phyloP scores from a whole-genome alignment of 2,329 filamentous ascomycete species.

The Arthrobotrys iridis region DNA sequence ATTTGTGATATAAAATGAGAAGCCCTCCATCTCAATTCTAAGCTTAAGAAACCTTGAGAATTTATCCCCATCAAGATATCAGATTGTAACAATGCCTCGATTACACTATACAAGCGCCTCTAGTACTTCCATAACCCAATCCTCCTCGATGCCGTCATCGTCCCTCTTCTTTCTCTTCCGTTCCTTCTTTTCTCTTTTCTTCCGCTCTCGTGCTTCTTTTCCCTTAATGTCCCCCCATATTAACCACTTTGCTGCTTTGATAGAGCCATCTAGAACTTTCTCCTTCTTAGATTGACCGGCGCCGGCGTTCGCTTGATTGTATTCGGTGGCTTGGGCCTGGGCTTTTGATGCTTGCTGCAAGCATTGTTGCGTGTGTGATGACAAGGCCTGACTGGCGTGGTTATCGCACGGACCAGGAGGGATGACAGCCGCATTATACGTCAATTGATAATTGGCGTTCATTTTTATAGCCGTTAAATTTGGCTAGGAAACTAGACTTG shows the following conservation, averaged over 20 bases:
- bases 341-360: not conserved
- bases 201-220: not conserved
- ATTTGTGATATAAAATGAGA: not conserved
- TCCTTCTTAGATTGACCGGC: not conserved
- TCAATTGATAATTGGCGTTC: not conserved
- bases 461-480: not conserved
- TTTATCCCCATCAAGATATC: too few relatives aligned
- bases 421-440: not conserved
- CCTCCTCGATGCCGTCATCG: not conserved
- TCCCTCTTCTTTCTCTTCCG: not conserved
- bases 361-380: not conserved
- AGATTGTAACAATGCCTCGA: not conserved
- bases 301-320: not conserved
- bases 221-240: slow-evolving; percentile 4
- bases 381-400: not conserved
- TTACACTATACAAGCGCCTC: not conserved
- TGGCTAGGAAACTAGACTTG: too few relatives aligned
- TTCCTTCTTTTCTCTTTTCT: not conserved
- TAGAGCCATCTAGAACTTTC: not conserved
- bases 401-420: not conserved
- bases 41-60: too few relatives aligned
- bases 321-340: not conserved
- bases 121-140: slow-evolving; percentile 3
- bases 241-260: slow-evolving; percentile 9
- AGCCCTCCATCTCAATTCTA: too few relatives aligned